Conservation (phyloP, 345 rosid genomes). For the Clarkia xantiana region DNA sequence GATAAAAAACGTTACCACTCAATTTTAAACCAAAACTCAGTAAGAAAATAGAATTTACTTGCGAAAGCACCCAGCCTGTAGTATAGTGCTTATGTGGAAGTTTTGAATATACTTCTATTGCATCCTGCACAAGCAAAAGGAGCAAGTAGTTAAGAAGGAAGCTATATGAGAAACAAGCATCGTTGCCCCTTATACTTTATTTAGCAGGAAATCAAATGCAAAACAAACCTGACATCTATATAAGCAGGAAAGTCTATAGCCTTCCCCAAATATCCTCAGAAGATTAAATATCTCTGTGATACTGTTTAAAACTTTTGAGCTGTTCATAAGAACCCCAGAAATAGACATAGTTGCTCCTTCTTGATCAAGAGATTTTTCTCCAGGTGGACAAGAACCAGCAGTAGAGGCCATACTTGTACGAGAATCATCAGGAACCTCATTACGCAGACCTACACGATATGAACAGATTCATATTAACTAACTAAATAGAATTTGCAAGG, state of each 20-base stretch:
- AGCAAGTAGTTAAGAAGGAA: conserved; percentile 6
- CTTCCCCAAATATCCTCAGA: conserved; percentile 79
- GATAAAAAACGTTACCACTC: neutral
- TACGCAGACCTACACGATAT: conserved; percentile 41
- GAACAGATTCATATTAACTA: neutral
- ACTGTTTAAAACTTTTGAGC: conserved; percentile 45
- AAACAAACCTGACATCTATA: conserved; percentile 69
- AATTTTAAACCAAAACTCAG: too few species aligned
- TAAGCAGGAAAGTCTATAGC: conserved; percentile 74
- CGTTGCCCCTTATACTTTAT: neutral
- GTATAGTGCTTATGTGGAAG: conserved; percentile 81
- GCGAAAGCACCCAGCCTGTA: conserved; percentile 95
- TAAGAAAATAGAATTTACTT: conserved; percentile 29
- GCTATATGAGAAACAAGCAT: too few species aligned
- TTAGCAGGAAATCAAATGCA: conserved; percentile 3
- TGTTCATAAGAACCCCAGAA: conserved; percentile 29
- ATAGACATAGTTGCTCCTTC: conserved; percentile 38
- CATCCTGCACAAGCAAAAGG: conserved; percentile 52
- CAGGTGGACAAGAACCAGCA: conserved; percentile 28
- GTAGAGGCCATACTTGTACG: conserved; percentile 40
- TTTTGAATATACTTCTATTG: conserved; percentile 56
- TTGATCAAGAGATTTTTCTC: conserved; percentile 49
- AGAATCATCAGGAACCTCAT: conserved; percentile 65
- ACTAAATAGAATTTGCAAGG: too few species aligned
- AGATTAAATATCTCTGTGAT: conserved; percentile 63